A percentile compares a stretch with the other conserved stretches of the same genome.
Conservation (phyloP, 2,329 filamentous ascomycete species). For the Xylariaceae sp. region DNA sequence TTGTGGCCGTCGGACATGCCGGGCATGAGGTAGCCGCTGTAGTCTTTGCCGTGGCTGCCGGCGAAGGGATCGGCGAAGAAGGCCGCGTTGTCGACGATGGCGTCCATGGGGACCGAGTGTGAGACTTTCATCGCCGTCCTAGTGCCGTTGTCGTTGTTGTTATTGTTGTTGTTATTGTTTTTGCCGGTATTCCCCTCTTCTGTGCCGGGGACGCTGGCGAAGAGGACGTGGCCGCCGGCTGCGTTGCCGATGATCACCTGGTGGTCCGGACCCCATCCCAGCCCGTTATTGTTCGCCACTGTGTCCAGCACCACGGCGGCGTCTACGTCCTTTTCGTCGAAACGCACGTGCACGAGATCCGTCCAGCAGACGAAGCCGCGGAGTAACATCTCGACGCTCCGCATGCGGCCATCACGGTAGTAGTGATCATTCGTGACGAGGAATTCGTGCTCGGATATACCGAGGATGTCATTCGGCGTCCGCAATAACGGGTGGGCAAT, state of each 20-base stretch:
- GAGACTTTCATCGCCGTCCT: constrained; percentile 33
- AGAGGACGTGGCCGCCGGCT: constrained; percentile 42
- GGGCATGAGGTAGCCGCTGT: constrained; percentile 48
- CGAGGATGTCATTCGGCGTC: constrained; percentile 56
- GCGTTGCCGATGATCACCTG: constrained; percentile 42
- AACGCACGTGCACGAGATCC: constrained; percentile 41
- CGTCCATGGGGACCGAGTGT: constrained; percentile 40
- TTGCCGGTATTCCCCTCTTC: constrained; percentile 21
- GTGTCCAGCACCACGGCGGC: constrained; percentile 39
- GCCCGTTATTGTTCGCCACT: constrained; percentile 52
- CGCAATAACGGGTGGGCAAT: constrained; percentile 47
- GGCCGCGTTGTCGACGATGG: constrained; percentile 50
- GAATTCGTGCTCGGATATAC: constrained; percentile 41
- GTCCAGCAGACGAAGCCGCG: constrained; percentile 41
- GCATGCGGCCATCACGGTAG: constrained; percentile 43
- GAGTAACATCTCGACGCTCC: constrained; percentile 43
- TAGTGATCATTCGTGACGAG: constrained; percentile 57
- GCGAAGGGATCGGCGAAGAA: constrained; percentile 52
- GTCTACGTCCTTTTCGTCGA: constrained; percentile 36
- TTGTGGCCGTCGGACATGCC: constrained; percentile 41
- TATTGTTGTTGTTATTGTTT: too few relatives aligned
- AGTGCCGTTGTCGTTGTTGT: too few relatives aligned
- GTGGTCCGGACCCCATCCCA: constrained; percentile 42
- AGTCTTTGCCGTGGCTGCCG: constrained; percentile 35
- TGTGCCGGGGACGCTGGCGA: constrained; percentile 31